Conservation (phyloP, 2,329 filamentous ascomycete species). For the Aaosphaeria pasadenensis region DNA sequence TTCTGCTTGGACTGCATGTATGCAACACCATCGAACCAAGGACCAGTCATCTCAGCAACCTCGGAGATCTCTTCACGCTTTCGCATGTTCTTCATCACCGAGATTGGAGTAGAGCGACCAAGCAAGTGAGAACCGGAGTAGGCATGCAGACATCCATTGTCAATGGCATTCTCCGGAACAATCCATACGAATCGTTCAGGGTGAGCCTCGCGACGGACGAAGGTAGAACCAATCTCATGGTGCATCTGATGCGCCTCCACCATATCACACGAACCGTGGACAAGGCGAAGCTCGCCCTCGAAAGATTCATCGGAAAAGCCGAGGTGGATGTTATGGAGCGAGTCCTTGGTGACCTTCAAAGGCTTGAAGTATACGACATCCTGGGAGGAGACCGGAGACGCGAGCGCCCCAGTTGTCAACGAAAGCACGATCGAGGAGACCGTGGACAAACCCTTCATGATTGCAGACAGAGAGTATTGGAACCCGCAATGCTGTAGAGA, state of each 20-base stretch:
- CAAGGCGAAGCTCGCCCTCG: slow-evolving; percentile 43
- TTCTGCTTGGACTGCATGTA: slow-evolving; percentile 56
- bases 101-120: slow-evolving; percentile 42
- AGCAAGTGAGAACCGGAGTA: slow-evolving; percentile 40
- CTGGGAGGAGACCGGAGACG: slow-evolving; percentile 16
- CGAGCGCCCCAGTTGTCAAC: slow-evolving; percentile 17
- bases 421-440: slow-evolving; percentile 23
- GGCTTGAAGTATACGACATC: slow-evolving; percentile 32
- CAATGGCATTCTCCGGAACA: slow-evolving; percentile 38
- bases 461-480: not conserved
- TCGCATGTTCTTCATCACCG: slow-evolving; percentile 32
- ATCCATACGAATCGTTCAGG: slow-evolving; percentile 51
- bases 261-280: slow-evolving; percentile 47
- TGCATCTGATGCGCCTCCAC: slow-evolving; percentile 34
- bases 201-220: slow-evolving; percentile 26
- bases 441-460: slow-evolving; percentile 24
- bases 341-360: slow-evolving; percentile 34
- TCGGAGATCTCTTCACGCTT: slow-evolving; percentile 41
- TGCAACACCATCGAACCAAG: slow-evolving; percentile 65
- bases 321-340: slow-evolving; percentile 51
- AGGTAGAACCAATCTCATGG: slow-evolving; percentile 43
- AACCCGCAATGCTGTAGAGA: not conserved
- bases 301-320: slow-evolving; percentile 39
- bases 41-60: slow-evolving; percentile 55
- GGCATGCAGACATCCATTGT: slow-evolving; percentile 45